These are phyloP conservation scores for Gelatoporia subvermispora DNA, from an alignment of 768 basidiomycete species.

Conservation along the genomic window DNA sequence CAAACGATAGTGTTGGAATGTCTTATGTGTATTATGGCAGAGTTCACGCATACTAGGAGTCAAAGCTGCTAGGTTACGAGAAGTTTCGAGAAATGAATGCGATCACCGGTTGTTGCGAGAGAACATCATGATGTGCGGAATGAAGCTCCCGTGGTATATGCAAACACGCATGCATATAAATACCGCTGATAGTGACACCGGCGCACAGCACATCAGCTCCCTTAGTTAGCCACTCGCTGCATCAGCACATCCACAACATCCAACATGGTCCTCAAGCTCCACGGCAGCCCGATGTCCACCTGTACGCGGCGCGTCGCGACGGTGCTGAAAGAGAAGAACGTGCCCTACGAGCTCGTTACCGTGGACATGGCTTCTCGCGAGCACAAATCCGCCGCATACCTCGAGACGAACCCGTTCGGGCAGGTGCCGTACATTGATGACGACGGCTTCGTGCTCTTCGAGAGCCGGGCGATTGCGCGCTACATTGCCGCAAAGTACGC, in stretches of 20 bases:
- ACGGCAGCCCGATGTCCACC: constrained; percentile 33
- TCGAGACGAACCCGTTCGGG: constrained; percentile 59
- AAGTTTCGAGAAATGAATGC: no score
- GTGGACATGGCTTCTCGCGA: constrained; percentile 38
- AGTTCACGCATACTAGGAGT: no score
- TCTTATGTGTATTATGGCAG: no score
- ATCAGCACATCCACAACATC: neutral
- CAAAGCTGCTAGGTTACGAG: no score
- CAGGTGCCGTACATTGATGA: constrained; percentile 56
- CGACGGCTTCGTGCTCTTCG: constrained; percentile 59
- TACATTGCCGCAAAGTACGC: constrained; percentile 52
- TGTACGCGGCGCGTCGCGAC: constrained; percentile 47
- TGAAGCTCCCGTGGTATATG: no score
- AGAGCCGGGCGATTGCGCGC: constrained; percentile 57
- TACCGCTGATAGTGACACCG: no score
- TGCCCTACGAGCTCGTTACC: constrained; percentile 47
- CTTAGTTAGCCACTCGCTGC: no score
- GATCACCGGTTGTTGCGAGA: no score
- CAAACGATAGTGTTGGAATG: no score
- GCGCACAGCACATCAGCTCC: no score
- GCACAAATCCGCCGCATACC: constrained; percentile 41
- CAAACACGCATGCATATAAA: no score
- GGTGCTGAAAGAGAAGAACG: constrained; percentile 47
- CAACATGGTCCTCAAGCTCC: constrained; percentile 32
- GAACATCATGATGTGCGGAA: no score